A percentile compares a stretch with the other conserved stretches of the same genome.
Evolutionary conservation across 345 rosid genomes (phyloP).

Genomic region (Aurinia saxatilis): DNA sequence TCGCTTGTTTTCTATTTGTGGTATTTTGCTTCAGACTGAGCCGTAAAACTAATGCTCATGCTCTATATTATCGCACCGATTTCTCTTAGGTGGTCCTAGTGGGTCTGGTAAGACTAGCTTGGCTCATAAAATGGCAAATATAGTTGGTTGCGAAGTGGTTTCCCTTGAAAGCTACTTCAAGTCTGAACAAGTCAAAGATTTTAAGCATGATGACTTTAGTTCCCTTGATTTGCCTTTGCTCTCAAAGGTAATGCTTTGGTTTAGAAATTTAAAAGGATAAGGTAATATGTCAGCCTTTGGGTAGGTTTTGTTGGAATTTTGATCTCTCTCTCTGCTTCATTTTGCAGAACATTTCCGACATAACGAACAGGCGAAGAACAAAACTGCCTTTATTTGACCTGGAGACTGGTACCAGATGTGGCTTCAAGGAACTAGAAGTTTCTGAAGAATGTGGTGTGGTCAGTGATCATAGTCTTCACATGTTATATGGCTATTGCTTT

Average conservation of each 20-base stretch:
- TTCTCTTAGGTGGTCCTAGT: slow-evolving; percentile 92
- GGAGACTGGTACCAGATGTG: slow-evolving; percentile 84
- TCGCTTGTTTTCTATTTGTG: slow-evolving; percentile 4
- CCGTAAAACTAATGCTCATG: neutral
- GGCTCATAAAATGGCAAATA: slow-evolving; percentile 99
- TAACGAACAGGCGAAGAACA: slow-evolving; percentile 60
- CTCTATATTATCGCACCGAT: slow-evolving; percentile 4
- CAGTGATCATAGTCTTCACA: slow-evolving; percentile 24
- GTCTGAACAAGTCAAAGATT: slow-evolving; percentile 80
- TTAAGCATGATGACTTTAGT: slow-evolving; percentile 86
- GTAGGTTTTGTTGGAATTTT: neutral
- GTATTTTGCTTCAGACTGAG: neutral
- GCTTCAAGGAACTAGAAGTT: slow-evolving; percentile 87
- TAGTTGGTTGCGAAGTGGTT: slow-evolving; percentile 98
- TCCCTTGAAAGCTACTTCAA: slow-evolving; percentile 95
- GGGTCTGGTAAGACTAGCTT: slow-evolving; percentile 99
- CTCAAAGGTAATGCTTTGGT: slow-evolving; percentile 53
- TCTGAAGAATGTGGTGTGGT: slow-evolving; percentile 98
- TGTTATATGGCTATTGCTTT: neutral
- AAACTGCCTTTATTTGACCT: slow-evolving; percentile 77
- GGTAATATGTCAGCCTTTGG: neutral
- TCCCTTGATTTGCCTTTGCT: slow-evolving; percentile 85
- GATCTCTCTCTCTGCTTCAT: slow-evolving; percentile 18
- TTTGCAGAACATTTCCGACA: slow-evolving; percentile 73
- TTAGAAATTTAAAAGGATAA: neutral